phyloP scores from a whole-genome alignment of 192 early-diverging fungal genomes.

The Mortierella hygrophila region DNA sequence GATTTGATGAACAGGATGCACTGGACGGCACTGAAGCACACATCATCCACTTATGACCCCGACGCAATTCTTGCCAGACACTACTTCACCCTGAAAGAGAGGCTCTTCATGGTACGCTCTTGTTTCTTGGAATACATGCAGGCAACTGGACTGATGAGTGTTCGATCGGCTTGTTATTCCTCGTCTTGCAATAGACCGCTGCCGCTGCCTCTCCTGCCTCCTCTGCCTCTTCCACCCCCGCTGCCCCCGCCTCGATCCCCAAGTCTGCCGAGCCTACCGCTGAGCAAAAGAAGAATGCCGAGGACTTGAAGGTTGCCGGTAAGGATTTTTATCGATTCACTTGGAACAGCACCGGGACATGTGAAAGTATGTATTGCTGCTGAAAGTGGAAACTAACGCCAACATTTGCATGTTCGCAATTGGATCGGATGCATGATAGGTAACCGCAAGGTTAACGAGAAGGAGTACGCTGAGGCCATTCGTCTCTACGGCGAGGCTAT shows the following conservation, averaged over 20 bases:
- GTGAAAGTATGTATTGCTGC: not conserved
- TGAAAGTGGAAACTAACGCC: not conserved
- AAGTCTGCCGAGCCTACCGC: slow-evolving; percentile 56
- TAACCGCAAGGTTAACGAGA: slow-evolving; percentile 87
- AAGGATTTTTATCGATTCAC: not conserved
- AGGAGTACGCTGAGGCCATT: slow-evolving; percentile 89
- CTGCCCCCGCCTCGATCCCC: slow-evolving; percentile 9
- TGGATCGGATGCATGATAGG: slow-evolving; percentile 35
- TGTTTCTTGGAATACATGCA: not conserved
- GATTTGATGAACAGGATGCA: not conserved
- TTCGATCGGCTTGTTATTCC: not conserved
- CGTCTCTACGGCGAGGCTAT: slow-evolving; percentile 94
- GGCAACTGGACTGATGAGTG: not conserved
- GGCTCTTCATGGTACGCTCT: not conserved
- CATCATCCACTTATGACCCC: not conserved
- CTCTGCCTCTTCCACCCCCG: slow-evolving; percentile 31
- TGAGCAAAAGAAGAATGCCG: slow-evolving; percentile 84
- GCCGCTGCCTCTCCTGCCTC: slow-evolving; percentile 33
- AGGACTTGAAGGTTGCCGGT: slow-evolving; percentile 85
- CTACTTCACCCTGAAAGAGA: not conserved
- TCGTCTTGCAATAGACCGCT: slow-evolving; percentile 25
- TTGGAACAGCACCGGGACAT: not conserved
- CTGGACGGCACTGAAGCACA: not conserved
- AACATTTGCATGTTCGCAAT: not conserved
- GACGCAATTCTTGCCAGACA: not conserved